Evolutionary conservation across 75 land plant species (phyloP), one percentile per base, ranked within the genome.

Genomic region (Picea sitchensis): DNA sequence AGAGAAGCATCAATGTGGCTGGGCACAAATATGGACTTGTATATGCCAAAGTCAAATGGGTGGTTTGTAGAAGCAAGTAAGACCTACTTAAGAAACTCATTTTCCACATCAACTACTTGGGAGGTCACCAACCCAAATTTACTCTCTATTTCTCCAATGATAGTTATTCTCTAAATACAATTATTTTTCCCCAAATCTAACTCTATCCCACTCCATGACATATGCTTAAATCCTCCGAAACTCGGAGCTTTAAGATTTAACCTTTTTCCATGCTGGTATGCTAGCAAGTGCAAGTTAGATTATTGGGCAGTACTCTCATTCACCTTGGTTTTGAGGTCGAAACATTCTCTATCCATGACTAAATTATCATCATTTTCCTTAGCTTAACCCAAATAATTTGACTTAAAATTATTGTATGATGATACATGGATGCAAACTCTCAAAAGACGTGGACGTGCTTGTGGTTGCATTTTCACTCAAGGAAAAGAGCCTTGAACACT

Each of bases 11-110:
- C 64, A 92, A 92, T 81, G 92, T 90, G 3, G 87, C 89, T 76
- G 91, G 89, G 30, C 91, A 90, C 83, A 90, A 90, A 69, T 90
- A 90, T 73, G 91, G 92, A 2, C 90, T 90, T 18, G 92, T 92
- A 7, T 92, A 92, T 38, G 86, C 92, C n/a, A 91, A 92, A n/a
- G 79, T 92, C 59, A 92, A 92, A 2, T 92, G 95, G 95, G 88
- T 87, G 18, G 60, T 92, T 0, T 92, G 92, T 91, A 86, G 91
- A 75, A 83, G 81, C 77, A 88, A 88, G 61, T 83, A 87, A 41
- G 95, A 92, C 57, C 75, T 92, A 58, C 92, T 92, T 17, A 92
- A 92, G 3, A 92, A 92, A 75, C 89, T 92, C 47, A 84, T 92
- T 51, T 92, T 92, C 76, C 92, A 91, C 78, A 89, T 93, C 67